These are phyloP conservation scores for Thraustochytrium sp. DNA, from an alignment of 352 stramenopile species.

Conservation along the genomic window DNA sequence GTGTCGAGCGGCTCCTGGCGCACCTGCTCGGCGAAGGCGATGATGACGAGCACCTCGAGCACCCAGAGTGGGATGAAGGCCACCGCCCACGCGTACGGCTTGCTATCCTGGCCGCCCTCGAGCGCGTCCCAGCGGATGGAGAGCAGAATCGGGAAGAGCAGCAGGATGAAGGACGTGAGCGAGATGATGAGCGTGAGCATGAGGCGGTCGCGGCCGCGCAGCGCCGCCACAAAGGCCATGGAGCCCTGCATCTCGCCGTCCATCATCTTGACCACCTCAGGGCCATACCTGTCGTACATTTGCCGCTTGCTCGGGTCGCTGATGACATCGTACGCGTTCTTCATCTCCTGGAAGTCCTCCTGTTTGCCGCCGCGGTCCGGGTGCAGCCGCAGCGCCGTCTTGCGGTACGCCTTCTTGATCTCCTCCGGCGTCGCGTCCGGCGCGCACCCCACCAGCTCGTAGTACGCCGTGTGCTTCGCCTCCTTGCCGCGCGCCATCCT, in stretches of 20 bases:
- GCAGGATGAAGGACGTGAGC: slow-evolving; percentile 5
- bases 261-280: slow-evolving; percentile 21
- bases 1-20: slow-evolving; percentile 9
- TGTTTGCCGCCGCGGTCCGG: slow-evolving; percentile 97
- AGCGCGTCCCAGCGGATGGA: slow-evolving; percentile 30
- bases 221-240: not conserved
- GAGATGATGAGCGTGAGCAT: slow-evolving; percentile 19
- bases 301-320: slow-evolving; percentile 60
- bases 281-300: slow-evolving; percentile 20
- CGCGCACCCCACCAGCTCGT: slow-evolving; percentile 78
- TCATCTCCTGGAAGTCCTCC: slow-evolving; percentile 82
- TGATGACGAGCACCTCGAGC: not conserved
- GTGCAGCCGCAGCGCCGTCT: slow-evolving; percentile 71
- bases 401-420: slow-evolving; percentile 42
- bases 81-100: slow-evolving; percentile 20
- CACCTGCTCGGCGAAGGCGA: not conserved
- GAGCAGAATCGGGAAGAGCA: slow-evolving; percentile 26
- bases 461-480: slow-evolving; percentile 89
- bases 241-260: slow-evolving; percentile 3
- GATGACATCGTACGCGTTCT: slow-evolving; percentile 56
- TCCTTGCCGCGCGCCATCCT: too few species aligned
- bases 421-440: slow-evolving; percentile 42
- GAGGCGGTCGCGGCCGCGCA: slow-evolving; percentile 4
- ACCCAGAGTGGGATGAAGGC: slow-evolving; percentile 33
- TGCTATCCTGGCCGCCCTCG: not conserved